Percentiles rank a stretch among this genome's conserved stretches.
phyloP scores from a whole-genome alignment of 306 rosid species.

The Rubus idaeus region DNA sequence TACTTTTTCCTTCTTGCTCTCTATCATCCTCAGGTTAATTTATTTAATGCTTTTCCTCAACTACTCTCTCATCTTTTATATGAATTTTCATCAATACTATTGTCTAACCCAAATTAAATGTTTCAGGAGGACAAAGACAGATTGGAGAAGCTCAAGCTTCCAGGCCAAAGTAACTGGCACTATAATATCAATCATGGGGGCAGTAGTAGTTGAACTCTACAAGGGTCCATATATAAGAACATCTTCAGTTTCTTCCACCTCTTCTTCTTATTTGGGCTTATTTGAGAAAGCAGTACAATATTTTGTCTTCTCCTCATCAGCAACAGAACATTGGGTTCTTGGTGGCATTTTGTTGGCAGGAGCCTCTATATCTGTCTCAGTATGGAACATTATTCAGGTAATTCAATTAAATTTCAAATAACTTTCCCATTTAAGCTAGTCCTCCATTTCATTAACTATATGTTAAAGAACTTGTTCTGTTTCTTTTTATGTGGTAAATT shows the following conservation, averaged over 20 bases:
- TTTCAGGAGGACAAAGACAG: slow-evolving; percentile 41
- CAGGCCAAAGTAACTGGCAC: slow-evolving; percentile 56
- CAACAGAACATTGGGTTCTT: slow-evolving; percentile 64
- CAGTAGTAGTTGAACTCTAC: slow-evolving; percentile 46
- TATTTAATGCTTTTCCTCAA: neutral
- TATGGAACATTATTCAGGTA: slow-evolving; percentile 61
- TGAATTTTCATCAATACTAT: neutral
- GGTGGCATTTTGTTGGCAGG: slow-evolving; percentile 70
- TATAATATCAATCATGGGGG: slow-evolving; percentile 59
- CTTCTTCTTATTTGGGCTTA: slow-evolving; percentile 24
- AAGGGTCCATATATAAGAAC: slow-evolving; percentile 55
- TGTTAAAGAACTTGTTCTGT: neutral
- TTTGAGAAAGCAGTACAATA: slow-evolving; percentile 23
- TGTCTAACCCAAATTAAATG: neutral
- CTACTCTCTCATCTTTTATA: neutral
- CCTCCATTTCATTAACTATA: neutral
- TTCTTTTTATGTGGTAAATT: neutral
- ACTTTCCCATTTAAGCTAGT: neutral
- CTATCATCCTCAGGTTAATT: slow-evolving; percentile 51
- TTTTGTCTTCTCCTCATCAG: slow-evolving; percentile 51
- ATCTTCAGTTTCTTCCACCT: slow-evolving; percentile 32
- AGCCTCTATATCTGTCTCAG: slow-evolving; percentile 54
- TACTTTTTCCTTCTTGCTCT: slow-evolving; percentile 56
- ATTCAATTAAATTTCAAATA: neutral
- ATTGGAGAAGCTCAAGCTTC: slow-evolving; percentile 42